Evolutionary conservation across 208 protist genomes (phyloP), one percentile per base, ranked within the genome.

Genomic region (Leptomonas seymouri): DNA sequence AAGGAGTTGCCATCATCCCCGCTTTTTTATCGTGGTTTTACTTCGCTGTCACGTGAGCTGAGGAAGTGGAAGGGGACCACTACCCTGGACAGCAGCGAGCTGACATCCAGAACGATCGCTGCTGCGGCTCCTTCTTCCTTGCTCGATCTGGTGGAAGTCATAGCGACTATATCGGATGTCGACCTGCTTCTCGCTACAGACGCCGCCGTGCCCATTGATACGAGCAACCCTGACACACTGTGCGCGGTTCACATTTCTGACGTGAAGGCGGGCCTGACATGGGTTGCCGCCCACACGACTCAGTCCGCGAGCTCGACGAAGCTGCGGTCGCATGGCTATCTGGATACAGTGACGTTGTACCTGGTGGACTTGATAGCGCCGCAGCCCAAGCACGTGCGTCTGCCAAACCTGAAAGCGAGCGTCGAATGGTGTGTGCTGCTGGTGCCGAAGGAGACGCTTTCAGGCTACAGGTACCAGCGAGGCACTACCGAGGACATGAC

Each of bases 121-220:
- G 18, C 45, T 3, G 18, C 28, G 11, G 2, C 25, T 5, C 16
- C 45, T 15, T 20, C 39, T 23, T 7, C n/a, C 28, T 11, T 27
- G 4, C 31, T 18, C 3, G 27, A 23, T 30, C 28, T 23, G 18
- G 14, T 77, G 1, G 55, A 53, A 21, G 8, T 67, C 11, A 62
- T 62, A 49, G 64, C 39, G 18, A 56, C 14, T 15, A 18, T 71
- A 3, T 61, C 64, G 5, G 45, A 77, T n/a, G 11, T 71, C 30
- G 57, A 71, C 55, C 25, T 67, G 7, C 59, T 77, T 56, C 58
- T 77, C 9, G 71, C 71, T 0, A 67, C 57, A 8, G 58, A 77
- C 49, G 71, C 64, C 3, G 57, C 64, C 1, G 65, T 71, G 64
- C 71, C 71, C 5, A 71, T 77, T 18, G 71, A 77, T 31, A n/a